Evolutionary conservation across 345 rosid genomes (phyloP).

Genomic region (Eucalyptus marginata): DNA sequence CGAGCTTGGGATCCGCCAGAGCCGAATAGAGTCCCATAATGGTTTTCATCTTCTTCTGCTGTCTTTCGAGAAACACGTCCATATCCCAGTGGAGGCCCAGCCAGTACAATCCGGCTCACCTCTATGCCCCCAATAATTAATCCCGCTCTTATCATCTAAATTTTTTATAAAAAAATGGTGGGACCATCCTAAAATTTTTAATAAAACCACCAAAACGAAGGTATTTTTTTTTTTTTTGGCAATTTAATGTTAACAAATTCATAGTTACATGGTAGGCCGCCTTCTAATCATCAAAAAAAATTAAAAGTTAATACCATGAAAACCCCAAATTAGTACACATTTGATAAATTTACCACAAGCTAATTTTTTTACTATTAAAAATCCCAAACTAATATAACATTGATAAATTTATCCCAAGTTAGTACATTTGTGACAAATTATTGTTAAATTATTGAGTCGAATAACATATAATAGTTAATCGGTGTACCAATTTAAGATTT

Average conservation of each 20-base stretch:
- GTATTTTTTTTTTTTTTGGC: not conserved
- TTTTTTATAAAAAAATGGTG: not conserved
- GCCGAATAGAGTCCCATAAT: not conserved
- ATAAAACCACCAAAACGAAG: not conserved
- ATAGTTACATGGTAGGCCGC: not conserved
- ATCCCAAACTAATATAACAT: rapidly evolving
- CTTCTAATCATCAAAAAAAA: not conserved
- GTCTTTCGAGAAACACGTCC: not conserved
- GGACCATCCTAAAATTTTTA: not conserved
- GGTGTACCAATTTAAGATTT: too few species aligned
- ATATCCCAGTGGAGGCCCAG: not conserved
- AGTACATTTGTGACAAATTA: too few species aligned
- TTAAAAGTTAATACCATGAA: too few species aligned
- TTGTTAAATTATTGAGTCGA: too few species aligned
- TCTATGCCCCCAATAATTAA: not conserved
- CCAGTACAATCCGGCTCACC: not conserved
- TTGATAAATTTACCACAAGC: rapidly evolving
- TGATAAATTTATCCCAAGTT: too few species aligned
- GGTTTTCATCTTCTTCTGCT: not conserved
- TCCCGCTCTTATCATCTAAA: not conserved
- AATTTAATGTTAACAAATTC: not conserved
- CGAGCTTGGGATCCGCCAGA: not conserved
- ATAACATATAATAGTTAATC: too few species aligned
- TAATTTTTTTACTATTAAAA: too few species aligned
- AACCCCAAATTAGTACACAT: too few species aligned